Evolutionary conservation across 331 rosid species (phyloP), one percentile per base, ranked within the genome.

Genomic region (Rosa hybrid): DNA sequence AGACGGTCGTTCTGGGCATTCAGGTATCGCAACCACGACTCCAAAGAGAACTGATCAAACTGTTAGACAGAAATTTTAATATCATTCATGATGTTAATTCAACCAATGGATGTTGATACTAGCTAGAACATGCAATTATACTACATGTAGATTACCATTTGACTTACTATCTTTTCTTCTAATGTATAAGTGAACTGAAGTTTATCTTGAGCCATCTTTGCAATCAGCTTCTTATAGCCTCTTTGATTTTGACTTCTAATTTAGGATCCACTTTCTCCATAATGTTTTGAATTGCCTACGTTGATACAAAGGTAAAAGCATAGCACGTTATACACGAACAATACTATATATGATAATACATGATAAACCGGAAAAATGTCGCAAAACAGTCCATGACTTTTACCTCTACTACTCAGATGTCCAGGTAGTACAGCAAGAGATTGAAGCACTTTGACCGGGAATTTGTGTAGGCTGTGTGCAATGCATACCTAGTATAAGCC

Each of bases 131-230:
- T 56, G 12, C 3, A 23, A 18, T 30, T 44, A 42, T 14, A 20
- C 67, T 56, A 4, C 25, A 16, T 25, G 39, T 54, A 64, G 23
- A 60, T 21, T 14, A 76, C 21, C 48, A 71, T 25, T 72, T 39
- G 9, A 70, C 79, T 4, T 81, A 79, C 88, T 78, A 3, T 75
- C 75, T 48, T 86, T 12, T 81, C 68, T 4, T 53, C n/a, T 46
- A 85, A 42, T 34, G 17, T 68, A 44, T 68, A 50, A 44, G 13
- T 46, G 67, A 85, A 38, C 75, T 64, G 50, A 51, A 6, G 4
- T 59, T 63, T 68, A 3, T 79, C 81, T 10, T 56, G 75, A 46
- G 78, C 75, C 78, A 79, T 62, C 83, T 88, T 77, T 53, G 72
- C 71, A 21, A 82, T 23, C 53, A 77, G 14, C 6, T 74, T 80